Conservation (phyloP, 2,329 filamentous ascomycete species). For the Fusarium incarnatum region DNA sequence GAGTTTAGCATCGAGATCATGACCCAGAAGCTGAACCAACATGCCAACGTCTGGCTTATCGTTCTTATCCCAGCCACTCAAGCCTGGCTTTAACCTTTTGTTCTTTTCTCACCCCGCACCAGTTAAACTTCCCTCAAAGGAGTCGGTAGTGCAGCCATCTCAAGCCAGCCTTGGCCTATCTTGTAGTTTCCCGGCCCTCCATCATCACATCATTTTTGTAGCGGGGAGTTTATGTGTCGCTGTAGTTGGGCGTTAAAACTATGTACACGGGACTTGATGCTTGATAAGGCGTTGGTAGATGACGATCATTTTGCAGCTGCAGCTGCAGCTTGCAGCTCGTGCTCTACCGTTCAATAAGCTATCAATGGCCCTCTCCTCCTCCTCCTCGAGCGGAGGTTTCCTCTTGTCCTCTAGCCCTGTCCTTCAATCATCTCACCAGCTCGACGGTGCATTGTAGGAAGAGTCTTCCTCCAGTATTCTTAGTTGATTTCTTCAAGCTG, state of each 20-base stretch:
- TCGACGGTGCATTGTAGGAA: slow-evolving; percentile 22
- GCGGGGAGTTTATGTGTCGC: slow-evolving; percentile 28
- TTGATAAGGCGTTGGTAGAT: slow-evolving; percentile 32
- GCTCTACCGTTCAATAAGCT: slow-evolving; percentile 20
- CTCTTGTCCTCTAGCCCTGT: slow-evolving; percentile 3
- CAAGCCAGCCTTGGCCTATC: slow-evolving; percentile 17
- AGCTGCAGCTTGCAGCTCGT: slow-evolving; percentile 27
- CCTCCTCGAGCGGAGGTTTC: slow-evolving; percentile 6
- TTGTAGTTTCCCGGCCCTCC: slow-evolving; percentile 32
- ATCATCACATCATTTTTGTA: slow-evolving; percentile 34
- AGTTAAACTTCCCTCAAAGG: slow-evolving; percentile 32
- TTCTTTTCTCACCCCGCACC: slow-evolving; percentile 27
- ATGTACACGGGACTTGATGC: slow-evolving; percentile 37
- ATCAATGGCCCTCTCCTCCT: slow-evolving; percentile 16
- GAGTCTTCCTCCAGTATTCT: background rate
- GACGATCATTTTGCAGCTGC: slow-evolving; percentile 34
- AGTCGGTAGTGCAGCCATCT: slow-evolving; percentile 36
- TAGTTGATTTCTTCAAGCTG: background rate
- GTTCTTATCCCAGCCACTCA: slow-evolving; percentile 13
- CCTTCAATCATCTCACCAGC: slow-evolving; percentile 26
- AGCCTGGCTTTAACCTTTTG: background rate
- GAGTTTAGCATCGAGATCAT: slow-evolving; percentile 13
- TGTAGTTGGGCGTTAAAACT: background rate
- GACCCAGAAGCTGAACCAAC: background rate
- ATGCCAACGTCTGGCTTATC: slow-evolving; percentile 14